Base-by-base conservation (phyloP, 2,329 filamentous ascomycete species). In the Setomelanomma holmii region DNA sequence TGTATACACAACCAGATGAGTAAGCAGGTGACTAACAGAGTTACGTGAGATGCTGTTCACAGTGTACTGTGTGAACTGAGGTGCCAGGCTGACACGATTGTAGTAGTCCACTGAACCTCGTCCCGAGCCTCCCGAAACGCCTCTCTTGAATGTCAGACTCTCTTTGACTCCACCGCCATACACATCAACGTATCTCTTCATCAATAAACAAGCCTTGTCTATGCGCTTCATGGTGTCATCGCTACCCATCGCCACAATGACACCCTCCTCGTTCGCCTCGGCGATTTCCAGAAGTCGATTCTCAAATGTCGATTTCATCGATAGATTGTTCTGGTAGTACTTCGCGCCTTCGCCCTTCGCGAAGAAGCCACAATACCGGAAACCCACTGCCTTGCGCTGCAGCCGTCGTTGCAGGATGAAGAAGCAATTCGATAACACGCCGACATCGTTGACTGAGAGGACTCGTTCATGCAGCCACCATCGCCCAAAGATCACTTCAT, bases 381-480 rank as follows among this genome's bases (percentile, higher is more conserved):
- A 35, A 8, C 49, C 50, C 6, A 58, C 58, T n/a, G 56, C 58
- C 42, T 50, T 55, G 17, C 36, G 46, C 44, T 61, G 58, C 17
- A 63, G 40, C 7, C 55, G 40, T n/a, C 58, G 44, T 46, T 63
- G 60, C 21, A 58, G 55, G 19, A 43, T 34, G 39, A 63, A 60
- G 47, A 63, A 61, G 42, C 61, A 60, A 35, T 60, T 46, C 11
- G 47, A 48, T 4, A 63, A 41, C 20, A 60, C 17, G 10, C 47
- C 48, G 2, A 58, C 47, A 20, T 63, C 42, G 12, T 60, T 40
- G 4, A 38, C 41, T 6, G 45, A 19, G 16, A 56, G 49, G 3
- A 58, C 53, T 3, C 44, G 53, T 1, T 46, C 16, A n/a, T 49
- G 42, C 19, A 63, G 52, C 51, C 54, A 57, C 5, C 34, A 46